A percentile compares a stretch with the other conserved stretches of the same genome.
Evolutionary conservation across 2,329 filamentous ascomycete species (phyloP).

Genomic region (Alternaria burnsii): DNA sequence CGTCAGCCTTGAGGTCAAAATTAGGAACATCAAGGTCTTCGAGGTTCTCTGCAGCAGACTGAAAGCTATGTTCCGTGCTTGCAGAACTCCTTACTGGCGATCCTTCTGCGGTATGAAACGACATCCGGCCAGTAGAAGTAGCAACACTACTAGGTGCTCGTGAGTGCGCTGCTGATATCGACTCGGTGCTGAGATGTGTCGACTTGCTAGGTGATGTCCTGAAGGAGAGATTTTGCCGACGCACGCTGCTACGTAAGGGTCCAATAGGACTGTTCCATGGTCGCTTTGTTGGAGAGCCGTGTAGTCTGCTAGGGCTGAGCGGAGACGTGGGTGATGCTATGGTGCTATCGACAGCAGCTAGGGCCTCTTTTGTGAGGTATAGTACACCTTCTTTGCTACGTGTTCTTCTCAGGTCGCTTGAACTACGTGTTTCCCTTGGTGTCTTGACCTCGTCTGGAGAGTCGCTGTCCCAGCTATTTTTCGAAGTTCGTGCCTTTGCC

Average conservation of each 20-base stretch:
- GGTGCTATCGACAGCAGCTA: constrained; percentile 31
- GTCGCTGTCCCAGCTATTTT: constrained; percentile 22
- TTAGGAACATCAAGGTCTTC: constrained; percentile 11
- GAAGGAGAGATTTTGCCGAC: constrained; percentile 21
- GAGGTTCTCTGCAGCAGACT: constrained; percentile 24
- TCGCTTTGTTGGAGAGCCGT: constrained; percentile 28
- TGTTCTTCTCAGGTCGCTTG: constrained; percentile 22
- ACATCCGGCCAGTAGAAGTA: constrained; percentile 30
- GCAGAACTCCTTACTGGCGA: constrained; percentile 43
- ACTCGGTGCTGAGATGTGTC: constrained; percentile 4
- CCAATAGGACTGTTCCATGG: constrained; percentile 25
- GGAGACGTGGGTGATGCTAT: constrained; percentile 21
- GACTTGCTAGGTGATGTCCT: constrained; percentile 30
- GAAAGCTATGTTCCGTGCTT: constrained; percentile 30
- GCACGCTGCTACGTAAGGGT: constrained; percentile 21
- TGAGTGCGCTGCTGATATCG: constrained; percentile 6
- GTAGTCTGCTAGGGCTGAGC: constrained; percentile 22
- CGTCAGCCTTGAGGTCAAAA: constrained; percentile 26
- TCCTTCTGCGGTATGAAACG: constrained; percentile 32
- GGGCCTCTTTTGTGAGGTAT: constrained; percentile 42
- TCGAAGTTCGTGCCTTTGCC: constrained; percentile 30
- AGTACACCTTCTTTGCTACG: constrained; percentile 23
- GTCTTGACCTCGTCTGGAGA: constrained; percentile 26
- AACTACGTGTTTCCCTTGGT: constrained; percentile 28
- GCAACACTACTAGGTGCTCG: constrained; percentile 27